Evolutionary conservation across 768 basidiomycete genomes (phyloP).

Genomic region (Suillus sp.): DNA sequence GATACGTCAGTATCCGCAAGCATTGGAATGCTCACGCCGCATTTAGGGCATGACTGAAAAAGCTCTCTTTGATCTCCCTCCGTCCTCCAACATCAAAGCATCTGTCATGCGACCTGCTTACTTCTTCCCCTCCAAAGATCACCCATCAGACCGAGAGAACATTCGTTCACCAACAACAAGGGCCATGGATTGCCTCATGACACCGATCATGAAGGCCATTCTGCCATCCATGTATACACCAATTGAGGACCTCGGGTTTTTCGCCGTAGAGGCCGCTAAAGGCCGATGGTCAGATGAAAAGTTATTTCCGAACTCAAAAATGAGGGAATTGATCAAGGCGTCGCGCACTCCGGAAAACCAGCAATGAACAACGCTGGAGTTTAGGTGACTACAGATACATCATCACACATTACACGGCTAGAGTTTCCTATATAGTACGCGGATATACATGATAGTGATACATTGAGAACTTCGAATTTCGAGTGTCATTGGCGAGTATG

Average conservation of each 20-base stretch:
- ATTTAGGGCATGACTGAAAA: conserved; percentile 35
- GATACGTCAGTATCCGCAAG: background rate
- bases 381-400: background rate
- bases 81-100: conserved; percentile 23
- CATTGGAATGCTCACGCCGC: background rate
- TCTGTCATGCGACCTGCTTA: conserved; percentile 37
- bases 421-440: conserved; percentile 1
- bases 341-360: background rate
- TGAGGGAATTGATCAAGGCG: conserved; percentile 8
- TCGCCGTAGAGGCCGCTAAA: conserved; percentile 23
- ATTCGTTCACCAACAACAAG: conserved; percentile 24
- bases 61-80: conserved; percentile 29
- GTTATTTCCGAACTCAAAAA: conserved; percentile 26
- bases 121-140: conserved; percentile 35
- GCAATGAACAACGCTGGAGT: background rate
- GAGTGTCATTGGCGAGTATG: background rate
- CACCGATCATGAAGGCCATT: conserved; percentile 20
- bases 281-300: conserved; percentile 22
- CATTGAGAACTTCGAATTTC: background rate
- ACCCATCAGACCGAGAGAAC: conserved; percentile 30
- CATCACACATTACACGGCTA: background rate
- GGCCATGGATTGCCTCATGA: conserved; percentile 18
- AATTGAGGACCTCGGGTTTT: conserved; percentile 21
- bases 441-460: background rate
- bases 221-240: conserved; percentile 24